Conservation (phyloP, 495 filamentous ascomycete species). For the Tetracladium setigerum region DNA sequence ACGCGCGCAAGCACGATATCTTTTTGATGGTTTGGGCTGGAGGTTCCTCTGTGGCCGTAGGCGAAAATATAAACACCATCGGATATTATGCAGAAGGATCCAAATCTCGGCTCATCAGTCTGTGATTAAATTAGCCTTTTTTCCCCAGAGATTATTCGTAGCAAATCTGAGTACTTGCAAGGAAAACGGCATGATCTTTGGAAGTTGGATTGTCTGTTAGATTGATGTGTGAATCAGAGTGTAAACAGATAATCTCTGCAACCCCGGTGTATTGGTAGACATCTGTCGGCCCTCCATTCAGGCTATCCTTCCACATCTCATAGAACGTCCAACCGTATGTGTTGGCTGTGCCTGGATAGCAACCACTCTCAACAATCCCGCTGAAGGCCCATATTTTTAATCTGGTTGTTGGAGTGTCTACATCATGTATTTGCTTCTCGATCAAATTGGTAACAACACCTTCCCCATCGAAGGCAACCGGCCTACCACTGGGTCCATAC, state of each 20-base stretch:
- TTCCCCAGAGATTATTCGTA: no score
- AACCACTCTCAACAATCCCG: conserved; percentile 15
- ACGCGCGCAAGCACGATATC: conserved; percentile 22
- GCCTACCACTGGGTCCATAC: no score
- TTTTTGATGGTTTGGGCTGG: no score
- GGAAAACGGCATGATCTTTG: no score
- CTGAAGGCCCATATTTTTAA: conserved; percentile 22
- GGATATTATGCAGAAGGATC: conserved; percentile 15
- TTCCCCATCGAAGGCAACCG: no score
- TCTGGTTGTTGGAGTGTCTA: conserved; percentile 8
- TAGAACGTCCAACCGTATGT: conserved; percentile 3
- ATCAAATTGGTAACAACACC: no score
- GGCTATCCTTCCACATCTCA: conserved; percentile 5
- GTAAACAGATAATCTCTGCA: conserved; percentile 10
- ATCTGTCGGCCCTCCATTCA: no score
- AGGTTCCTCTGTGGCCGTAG: conserved; percentile 15
- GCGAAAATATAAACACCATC: conserved; percentile 16
- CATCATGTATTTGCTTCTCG: conserved; percentile 6
- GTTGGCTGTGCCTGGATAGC: conserved; percentile 16
- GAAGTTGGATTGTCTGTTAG: no score
- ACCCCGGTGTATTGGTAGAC: conserved; percentile 12
- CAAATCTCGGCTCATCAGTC: conserved; percentile 18
- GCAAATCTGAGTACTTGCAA: no score
- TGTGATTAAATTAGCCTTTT: no score
- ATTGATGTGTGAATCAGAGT: no score